Evolutionary conservation across 805 yeast species (phyloP), one percentile per base, ranked within the genome.

Genomic region (Citeromyces matritensis): DNA sequence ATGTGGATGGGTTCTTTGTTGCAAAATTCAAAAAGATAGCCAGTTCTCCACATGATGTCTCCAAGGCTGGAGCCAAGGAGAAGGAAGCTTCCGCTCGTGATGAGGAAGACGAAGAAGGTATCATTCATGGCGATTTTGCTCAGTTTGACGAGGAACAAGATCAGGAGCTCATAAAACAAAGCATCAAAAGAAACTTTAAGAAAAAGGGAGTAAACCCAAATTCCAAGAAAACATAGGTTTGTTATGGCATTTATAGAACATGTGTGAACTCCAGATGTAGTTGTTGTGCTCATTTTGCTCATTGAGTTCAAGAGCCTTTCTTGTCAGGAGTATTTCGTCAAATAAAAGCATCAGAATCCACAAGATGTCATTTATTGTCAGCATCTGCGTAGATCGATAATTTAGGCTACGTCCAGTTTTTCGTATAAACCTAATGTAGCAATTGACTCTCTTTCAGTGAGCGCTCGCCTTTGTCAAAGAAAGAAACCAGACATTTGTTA

Each of bases 1-100:
- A 91, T 54, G 98, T 91, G 34, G 99, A 91, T 57, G 99, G 99
- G 15, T 91, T 91, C 69, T 91, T 62, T 55, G 98, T 91, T 37
- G 99, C 99, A 34, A 91, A 88, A 55, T 83, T 91, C 65, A 73
- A 82, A 60, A 91, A 91, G 68, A 73, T 70, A 39, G 94, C 86
- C 1, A 63, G 95, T 37, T 76, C 93, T 40, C 79, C 86, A 30
- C 81, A 78, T 45, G 94, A 82, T 55, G 73, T 72, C 33, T 71
- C 85, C 35, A 81, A 78, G 59, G 86, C 91, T 6, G 88, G 91
- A 42, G 93, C 94, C 14, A 68, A 68, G 48, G 95, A 83, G 56
- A 83, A 82, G 60, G 95, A 83, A 56, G 58, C 62, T 23, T 54
- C 67, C 36, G 91, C 93, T n/a, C 67, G 88, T 60, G 69, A 77